These are phyloP conservation scores for Antitrichia curtipendula DNA, from an alignment of 225 moss, liverwort and hornwort species.

Conservation along the genomic window DNA sequence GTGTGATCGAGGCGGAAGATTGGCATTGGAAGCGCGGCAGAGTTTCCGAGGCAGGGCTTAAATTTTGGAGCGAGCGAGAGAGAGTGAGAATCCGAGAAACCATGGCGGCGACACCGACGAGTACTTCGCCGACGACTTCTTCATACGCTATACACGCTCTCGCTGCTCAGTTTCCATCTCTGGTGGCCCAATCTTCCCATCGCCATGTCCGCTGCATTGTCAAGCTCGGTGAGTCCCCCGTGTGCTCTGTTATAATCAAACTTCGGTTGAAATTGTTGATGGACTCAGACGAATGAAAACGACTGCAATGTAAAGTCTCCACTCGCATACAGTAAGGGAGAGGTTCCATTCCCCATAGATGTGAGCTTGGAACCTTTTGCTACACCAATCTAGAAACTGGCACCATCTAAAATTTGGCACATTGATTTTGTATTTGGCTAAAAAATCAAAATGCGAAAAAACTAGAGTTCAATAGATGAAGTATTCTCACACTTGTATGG, in stretches of 20 bases:
- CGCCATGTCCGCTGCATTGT: slow-evolving; percentile 70
- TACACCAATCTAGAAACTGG: background rate
- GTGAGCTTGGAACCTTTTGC: background rate
- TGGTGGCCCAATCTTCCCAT: background rate
- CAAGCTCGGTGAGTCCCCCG: slow-evolving; percentile 62
- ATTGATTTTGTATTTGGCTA: background rate
- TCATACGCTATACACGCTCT: slow-evolving; percentile 11
- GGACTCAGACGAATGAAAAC: background rate
- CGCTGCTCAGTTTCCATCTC: slow-evolving; percentile 5
- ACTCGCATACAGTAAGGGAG: background rate
- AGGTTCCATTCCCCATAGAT: background rate
- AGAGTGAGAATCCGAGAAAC: background rate
- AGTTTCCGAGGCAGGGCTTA: background rate
- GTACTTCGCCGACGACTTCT: background rate
- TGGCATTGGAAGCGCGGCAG: background rate
- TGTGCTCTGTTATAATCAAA: background rate
- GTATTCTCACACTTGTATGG: too few species aligned
- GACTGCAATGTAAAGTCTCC: background rate
- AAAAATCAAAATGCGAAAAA: background rate
- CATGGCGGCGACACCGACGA: background rate
- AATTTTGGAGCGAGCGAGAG: background rate
- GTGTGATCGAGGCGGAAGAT: background rate
- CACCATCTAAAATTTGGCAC: background rate
- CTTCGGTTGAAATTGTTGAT: background rate
- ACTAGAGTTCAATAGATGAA: background rate